A percentile compares a stretch with the other conserved stretches of the same genome.
phyloP scores from a whole-genome alignment of 2,329 filamentous ascomycete genomes.

The Calonectria henricotiae region DNA sequence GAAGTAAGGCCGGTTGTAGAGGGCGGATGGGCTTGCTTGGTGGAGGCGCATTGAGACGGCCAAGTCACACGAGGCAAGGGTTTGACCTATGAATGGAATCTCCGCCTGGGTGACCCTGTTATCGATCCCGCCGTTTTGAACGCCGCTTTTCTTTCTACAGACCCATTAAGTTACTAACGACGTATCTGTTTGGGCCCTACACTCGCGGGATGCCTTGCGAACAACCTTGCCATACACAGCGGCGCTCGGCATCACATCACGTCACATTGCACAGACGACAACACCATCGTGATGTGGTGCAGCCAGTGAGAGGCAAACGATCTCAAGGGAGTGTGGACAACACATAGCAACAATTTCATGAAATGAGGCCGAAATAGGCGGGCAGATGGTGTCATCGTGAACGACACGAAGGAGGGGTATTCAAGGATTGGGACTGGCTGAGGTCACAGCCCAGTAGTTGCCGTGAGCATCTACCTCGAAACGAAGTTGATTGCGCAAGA shows the following conservation, averaged over 20 bases:
- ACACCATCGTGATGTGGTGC: constrained; percentile 7
- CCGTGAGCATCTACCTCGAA: not conserved
- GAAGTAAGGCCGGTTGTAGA: constrained; percentile 36
- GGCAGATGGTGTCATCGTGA: constrained; percentile 8
- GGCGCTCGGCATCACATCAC: constrained; percentile 11
- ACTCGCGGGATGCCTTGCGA: constrained; percentile 23
- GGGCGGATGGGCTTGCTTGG: constrained; percentile 34
- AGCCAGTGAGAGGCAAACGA: constrained; percentile 19
- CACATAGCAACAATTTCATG: not conserved
- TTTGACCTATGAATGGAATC: constrained; percentile 34
- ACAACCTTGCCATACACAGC: constrained; percentile 23
- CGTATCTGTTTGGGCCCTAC: not conserved
- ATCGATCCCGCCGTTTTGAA: constrained; percentile 35
- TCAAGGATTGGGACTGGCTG: not conserved
- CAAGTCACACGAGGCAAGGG: constrained; percentile 29
- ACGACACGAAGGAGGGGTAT: constrained; percentile 24
- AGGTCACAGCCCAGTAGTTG: not conserved
- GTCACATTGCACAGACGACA: constrained; percentile 24
- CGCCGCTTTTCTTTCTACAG: constrained; percentile 5
- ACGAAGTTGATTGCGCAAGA: not conserved
- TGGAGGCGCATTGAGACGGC: constrained; percentile 36
- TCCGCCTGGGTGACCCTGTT: constrained; percentile 32
- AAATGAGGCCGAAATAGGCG: constrained; percentile 19
- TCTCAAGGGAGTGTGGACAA: constrained; percentile 14
- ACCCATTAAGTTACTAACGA: not conserved